phyloP scores from a whole-genome alignment of 805 yeast species.

The Maudiozyma serrabonitensis region DNA sequence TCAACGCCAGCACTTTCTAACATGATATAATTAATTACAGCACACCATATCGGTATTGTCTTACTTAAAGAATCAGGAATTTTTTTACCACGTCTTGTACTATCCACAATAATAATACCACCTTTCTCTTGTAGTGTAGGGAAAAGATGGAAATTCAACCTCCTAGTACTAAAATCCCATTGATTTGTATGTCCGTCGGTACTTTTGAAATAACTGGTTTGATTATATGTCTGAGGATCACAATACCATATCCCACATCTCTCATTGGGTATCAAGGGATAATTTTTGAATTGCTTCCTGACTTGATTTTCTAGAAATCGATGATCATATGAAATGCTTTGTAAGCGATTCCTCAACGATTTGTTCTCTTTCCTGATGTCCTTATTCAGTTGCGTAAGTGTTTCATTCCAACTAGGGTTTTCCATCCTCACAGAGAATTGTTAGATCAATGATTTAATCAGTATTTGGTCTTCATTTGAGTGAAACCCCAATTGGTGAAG shows the following conservation, averaged over 20 bases:
- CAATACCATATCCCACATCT: slow-evolving; percentile 86
- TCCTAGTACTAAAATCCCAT: slow-evolving; percentile 67
- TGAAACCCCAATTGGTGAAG: no score
- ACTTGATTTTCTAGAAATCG: slow-evolving; percentile 34
- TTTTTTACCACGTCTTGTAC: slow-evolving; percentile 74
- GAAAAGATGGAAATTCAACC: slow-evolving; percentile 67
- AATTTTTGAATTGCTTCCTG: slow-evolving; percentile 29
- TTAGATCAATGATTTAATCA: no score
- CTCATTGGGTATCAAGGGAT: slow-evolving; percentile 61
- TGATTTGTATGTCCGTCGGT: slow-evolving; percentile 83
- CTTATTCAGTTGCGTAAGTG: slow-evolving; percentile 26
- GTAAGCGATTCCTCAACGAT: slow-evolving; percentile 50
- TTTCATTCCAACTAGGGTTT: not conserved
- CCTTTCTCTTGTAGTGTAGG: slow-evolving; percentile 33
- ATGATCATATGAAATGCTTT: slow-evolving; percentile 61
- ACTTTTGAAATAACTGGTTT: slow-evolving; percentile 69
- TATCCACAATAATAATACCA: slow-evolving; percentile 63
- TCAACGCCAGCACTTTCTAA: slow-evolving; percentile 25
- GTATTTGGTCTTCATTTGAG: no score
- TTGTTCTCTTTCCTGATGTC: slow-evolving; percentile 41
- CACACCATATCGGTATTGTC: slow-evolving; percentile 88
- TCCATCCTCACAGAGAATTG: not conserved
- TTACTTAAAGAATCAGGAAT: slow-evolving; percentile 84
- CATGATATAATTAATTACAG: slow-evolving; percentile 53
- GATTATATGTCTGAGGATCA: slow-evolving; percentile 32